Evolutionary conservation across 202 grass and related monocot species (phyloP).

Genomic region (Dendrocalamus latiflorus): DNA sequence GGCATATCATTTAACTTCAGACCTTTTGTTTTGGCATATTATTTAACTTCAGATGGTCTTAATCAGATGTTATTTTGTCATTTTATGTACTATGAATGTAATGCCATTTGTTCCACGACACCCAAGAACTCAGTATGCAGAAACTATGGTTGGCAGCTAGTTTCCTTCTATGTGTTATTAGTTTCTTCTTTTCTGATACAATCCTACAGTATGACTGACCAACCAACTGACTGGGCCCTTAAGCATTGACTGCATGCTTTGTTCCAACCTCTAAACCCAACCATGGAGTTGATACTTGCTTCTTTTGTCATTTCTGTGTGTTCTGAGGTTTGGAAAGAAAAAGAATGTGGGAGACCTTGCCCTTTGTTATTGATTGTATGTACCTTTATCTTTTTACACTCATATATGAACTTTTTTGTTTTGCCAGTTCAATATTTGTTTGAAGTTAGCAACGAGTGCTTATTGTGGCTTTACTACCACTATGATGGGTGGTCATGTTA

Average conservation of each 20-base stretch:
- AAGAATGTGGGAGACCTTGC: conserved; percentile 1
- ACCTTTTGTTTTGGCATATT: background rate
- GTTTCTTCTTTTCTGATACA: conserved; percentile 19
- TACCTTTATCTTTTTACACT: conserved; percentile 18
- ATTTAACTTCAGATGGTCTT: background rate
- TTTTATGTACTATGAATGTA: conserved; percentile 2
- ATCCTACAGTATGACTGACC: conserved; percentile 12
- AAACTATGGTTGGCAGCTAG: conserved; percentile 16
- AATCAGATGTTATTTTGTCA: conserved; percentile 11
- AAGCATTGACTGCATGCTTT: conserved; percentile 38
- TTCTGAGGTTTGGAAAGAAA: conserved; percentile 19
- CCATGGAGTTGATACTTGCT: background rate
- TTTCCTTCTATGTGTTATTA: conserved; percentile 20
- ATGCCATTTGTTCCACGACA: conserved; percentile 3
- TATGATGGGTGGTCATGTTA: background rate
- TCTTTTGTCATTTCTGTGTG: background rate
- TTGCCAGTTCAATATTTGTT: background rate
- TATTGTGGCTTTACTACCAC: background rate
- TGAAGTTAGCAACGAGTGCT: background rate
- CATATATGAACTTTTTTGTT: conserved; percentile 19
- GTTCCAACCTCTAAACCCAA: conserved; percentile 33
- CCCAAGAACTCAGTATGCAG: conserved; percentile 4
- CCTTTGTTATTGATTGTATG: background rate
- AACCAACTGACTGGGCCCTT: conserved; percentile 33
- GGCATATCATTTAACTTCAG: too few species aligned